Base-by-base conservation (phyloP, 345 rosid species). In the Geranium rotundifolium region DNA sequence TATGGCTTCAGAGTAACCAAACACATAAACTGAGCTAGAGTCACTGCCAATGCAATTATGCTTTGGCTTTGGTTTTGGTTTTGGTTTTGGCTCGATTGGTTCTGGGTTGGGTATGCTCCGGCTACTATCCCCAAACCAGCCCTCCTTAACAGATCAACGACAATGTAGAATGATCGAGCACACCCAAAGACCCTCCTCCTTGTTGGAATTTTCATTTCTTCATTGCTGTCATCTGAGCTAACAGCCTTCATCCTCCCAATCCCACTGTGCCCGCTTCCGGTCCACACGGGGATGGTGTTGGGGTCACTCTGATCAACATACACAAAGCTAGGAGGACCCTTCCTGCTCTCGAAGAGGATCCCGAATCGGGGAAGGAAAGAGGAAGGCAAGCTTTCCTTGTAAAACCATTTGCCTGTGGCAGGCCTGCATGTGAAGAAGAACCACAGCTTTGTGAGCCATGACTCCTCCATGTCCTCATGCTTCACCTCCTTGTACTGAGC, bases 161-260 rank as follows among this genome's bases (percentile, higher is more conserved):
- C 10, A 4, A 5, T 34, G 41, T 8, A 34, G 10, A 34, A 34
- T 46, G 80, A 79, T 63, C 78, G 72, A 54, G 76, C 81, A 73
- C 76, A 82, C 16, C 86, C 86, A 14, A 82, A 19, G 30, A 71
- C 9, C 65, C 61, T 71, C 15, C 39, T 57, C 18, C 54, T 41
- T 16, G 60, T 31, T 1, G 81, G 75, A 52, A 67, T 65, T 60
- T 63, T 69, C 49, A 58, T 49, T 64, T 75, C 86, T 61, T 75
- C 81, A 19, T 71, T 72, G 78, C 81, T 82, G 37, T 79, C 80
- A 57, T 75, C 78, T 16, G 73, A 75, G 73, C 80, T 75, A 49
- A 75, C 63, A 29, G 85, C 82, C 58, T 77, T 76, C 82, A 76
- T 76, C 70, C 82, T 73, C 55, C 82, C 80, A 50, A 78, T 78